Evolutionary conservation across 441 rosid genomes (phyloP).

Genomic region (Populus hybrid): DNA sequence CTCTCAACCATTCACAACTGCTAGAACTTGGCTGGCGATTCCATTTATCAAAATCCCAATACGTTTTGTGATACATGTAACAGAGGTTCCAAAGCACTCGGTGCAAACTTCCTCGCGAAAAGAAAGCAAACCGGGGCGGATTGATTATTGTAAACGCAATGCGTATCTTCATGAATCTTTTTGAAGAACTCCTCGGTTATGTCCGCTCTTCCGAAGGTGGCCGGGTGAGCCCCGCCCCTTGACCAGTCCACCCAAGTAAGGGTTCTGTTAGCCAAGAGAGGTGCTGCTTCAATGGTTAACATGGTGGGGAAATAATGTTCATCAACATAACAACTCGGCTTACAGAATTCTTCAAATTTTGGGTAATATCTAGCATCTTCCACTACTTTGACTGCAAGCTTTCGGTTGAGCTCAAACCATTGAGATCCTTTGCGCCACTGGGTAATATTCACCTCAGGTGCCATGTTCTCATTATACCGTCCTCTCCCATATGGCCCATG

Average conservation of each 20-base stretch:
- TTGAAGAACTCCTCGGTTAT: slow-evolving; percentile 61
- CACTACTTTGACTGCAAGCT: slow-evolving; percentile 62
- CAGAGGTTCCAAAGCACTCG: slow-evolving; percentile 67
- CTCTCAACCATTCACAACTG: not conserved
- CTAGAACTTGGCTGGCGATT: not conserved
- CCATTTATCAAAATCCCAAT: slow-evolving; percentile 43
- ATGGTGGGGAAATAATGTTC: slow-evolving; percentile 96
- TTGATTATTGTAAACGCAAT: slow-evolving; percentile 57
- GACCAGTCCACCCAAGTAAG: slow-evolving; percentile 97
- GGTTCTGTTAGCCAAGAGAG: slow-evolving; percentile 70
- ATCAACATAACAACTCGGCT: slow-evolving; percentile 84
- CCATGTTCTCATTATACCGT: slow-evolving; percentile 71
- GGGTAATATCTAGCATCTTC: slow-evolving; percentile 59
- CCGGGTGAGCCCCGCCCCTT: slow-evolving; percentile 92
- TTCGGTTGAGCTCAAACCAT: slow-evolving; percentile 83
- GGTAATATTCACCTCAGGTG: slow-evolving; percentile 67
- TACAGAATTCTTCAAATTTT: slow-evolving; percentile 65
- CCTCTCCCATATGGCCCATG: slow-evolving; percentile 88
- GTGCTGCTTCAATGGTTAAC: slow-evolving; percentile 60
- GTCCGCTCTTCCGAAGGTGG: slow-evolving; percentile 72
- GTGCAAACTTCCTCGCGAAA: slow-evolving; percentile 83
- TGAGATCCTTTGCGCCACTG: slow-evolving; percentile 96
- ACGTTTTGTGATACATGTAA: slow-evolving; percentile 44
- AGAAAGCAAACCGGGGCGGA: slow-evolving; percentile 48
- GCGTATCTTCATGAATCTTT: slow-evolving; percentile 32